phyloP scores from a whole-genome alignment of 352 stramenopile species.

The Globisporangium uncinulatum region DNA sequence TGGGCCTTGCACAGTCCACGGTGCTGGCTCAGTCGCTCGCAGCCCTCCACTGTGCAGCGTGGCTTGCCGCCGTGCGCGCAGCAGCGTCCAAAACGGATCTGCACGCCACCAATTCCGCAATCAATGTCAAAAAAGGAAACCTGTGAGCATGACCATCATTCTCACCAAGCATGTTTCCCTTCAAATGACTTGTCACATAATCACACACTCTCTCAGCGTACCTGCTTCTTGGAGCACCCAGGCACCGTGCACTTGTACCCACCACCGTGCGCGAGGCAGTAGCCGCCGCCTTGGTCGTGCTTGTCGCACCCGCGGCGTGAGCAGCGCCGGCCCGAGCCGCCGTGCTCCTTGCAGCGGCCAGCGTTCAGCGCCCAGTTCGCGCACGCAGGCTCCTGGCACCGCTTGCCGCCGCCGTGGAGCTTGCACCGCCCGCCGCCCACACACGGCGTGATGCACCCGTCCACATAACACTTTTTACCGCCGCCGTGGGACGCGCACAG shows the following conservation, averaged over 20 bases:
- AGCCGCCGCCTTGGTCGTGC: conserved; percentile 73
- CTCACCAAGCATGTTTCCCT: too few relatives aligned
- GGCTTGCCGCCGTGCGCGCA: conserved; percentile 75
- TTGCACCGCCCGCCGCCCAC: conserved; percentile 73
- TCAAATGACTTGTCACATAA: too few relatives aligned
- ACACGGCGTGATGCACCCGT: conserved; percentile 57
- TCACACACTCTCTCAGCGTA: conserved; percentile 9
- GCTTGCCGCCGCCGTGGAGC: conserved; percentile 52
- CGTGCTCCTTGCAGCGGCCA: conserved; percentile 72
- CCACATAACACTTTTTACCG: conserved; percentile 77
- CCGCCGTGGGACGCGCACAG: conserved; percentile 74
- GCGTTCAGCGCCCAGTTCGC: conserved; percentile 60
- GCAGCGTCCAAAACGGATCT: conserved; percentile 70
- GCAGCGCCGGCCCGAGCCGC: conserved; percentile 65
- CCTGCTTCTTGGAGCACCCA: conserved; percentile 77
- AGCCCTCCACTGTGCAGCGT: conserved; percentile 55
- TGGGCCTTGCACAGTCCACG: conserved; percentile 77
- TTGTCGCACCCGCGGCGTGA: conserved; percentile 60
- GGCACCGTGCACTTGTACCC: conserved; percentile 61
- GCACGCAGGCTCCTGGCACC: conserved; percentile 45
- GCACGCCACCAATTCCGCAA: not conserved
- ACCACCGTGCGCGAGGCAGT: conserved; percentile 66
- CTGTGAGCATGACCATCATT: too few relatives aligned
- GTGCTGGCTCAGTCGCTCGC: conserved; percentile 56
- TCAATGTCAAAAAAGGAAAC: not conserved